Evolutionary conservation across 2,329 filamentous ascomycete species (phyloP), one percentile per base, ranked within the genome.

Genomic region (Cordyceps pruinosa): DNA sequence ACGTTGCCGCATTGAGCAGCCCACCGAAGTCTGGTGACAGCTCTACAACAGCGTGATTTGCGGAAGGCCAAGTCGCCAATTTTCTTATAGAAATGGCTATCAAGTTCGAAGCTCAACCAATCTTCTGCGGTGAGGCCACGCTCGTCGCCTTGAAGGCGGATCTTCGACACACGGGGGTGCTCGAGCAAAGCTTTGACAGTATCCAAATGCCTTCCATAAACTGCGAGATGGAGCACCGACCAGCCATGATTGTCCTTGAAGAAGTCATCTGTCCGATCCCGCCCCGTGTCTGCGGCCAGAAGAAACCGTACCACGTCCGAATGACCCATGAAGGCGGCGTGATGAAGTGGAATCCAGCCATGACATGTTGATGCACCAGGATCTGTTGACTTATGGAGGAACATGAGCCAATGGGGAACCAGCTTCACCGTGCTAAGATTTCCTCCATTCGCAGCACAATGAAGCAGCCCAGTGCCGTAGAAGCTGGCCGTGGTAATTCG

Each of bases 41-140:
- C 63, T 56, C 63, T 47, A 58, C 65, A 66, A 61, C 65, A 66
- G 59, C 65, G 65, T 54, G 65, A 66, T 56, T 66, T 66, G 60
- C 56, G 44, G 51, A 66, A 66, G 28, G 65, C 65, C 59, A 66
- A 61, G 47, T 66, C 60, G 45, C 62, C 44, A 56, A 57, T 66
- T 19, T 59, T 58, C 59, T 63, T 65, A 26, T 66, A 51, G 23
- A 49, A 59, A 61, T 63, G 32, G 32, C 47, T 50, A n/a, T n/a
- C 32, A 32, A 57, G 52, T 58, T 12, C n/a, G n/a, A 41, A 21
- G n/a, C 12, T 19, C n/a, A 8, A 21, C 37, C 37, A 41, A 8
- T 41, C 37, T 23, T 41, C 37, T 23, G 37, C 8, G 8, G 37
- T 41, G 12, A 41, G n/a, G 37, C 37, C 37, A 21, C 37, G 19